Evolutionary conservation across 192 early-diverging fungal species (phyloP).

Genomic region (Cetraspora pellucida): DNA sequence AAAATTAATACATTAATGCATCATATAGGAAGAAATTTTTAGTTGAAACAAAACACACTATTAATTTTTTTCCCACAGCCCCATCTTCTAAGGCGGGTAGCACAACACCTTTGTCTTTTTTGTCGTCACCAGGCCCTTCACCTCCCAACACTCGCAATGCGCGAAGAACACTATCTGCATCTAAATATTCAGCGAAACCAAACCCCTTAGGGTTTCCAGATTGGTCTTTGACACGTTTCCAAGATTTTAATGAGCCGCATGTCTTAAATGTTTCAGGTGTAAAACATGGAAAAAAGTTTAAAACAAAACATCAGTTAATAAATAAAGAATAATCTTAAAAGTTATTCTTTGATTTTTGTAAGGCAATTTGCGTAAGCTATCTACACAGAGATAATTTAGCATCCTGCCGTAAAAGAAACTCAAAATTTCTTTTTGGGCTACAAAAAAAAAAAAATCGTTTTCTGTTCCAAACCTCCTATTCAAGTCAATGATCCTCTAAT

Average conservation of each 20-base stretch:
- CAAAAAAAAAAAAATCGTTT: neutral
- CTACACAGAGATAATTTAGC: neutral
- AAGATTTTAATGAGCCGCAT: slow-evolving; percentile 66
- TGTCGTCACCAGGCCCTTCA: slow-evolving; percentile 48
- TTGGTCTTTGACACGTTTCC: slow-evolving; percentile 71
- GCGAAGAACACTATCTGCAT: slow-evolving; percentile 63
- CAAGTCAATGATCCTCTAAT: neutral
- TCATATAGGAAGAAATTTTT: neutral
- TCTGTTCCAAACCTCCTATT: slow-evolving; percentile 28
- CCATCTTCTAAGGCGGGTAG: slow-evolving; percentile 46
- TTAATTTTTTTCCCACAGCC: slow-evolving; percentile 46
- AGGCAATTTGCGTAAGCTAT: neutral
- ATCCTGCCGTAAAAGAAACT: neutral
- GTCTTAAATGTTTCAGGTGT: slow-evolving; percentile 44
- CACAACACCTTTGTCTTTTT: slow-evolving; percentile 41
- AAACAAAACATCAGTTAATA: slow-evolving; percentile 11
- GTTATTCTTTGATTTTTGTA: neutral
- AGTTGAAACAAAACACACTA: slow-evolving; percentile 39
- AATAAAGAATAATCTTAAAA: neutral
- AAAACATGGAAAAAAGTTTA: neutral
- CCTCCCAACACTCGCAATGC: slow-evolving; percentile 69
- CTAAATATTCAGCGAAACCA: slow-evolving; percentile 74
- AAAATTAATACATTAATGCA: slow-evolving; percentile 33
- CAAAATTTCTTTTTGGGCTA: neutral
- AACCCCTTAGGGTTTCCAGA: slow-evolving; percentile 67